Evolutionary conservation across 2,329 filamentous ascomycete genomes (phyloP), one percentile per base, ranked within the genome.

Genomic region (Aspergillus ibericus): DNA sequence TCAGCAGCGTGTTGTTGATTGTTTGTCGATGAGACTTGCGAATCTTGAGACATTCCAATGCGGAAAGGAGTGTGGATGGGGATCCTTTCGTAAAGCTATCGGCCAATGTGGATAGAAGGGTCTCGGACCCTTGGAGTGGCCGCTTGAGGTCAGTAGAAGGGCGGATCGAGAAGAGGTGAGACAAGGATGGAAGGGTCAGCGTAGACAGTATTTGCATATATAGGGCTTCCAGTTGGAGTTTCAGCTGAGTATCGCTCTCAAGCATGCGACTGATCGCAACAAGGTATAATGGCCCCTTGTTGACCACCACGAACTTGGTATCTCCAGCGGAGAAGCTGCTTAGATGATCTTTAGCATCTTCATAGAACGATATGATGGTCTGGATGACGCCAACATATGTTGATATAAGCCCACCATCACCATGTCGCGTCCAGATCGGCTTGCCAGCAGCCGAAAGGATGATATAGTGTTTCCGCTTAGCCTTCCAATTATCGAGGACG

Each of bases 121-220:
- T 88, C 70, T 98, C 95, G 0, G 95, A 97, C 3, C 95, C 95
- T 74, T 97, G 88, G 1, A 99, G 79, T 3, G 95, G 93, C 61
- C 92, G 88, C 58, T 93, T 87, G 29, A 99, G 81, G 75, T 99
- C 96, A 40, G 92, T 95, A n/a, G 93, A 97, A 7, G 95, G 93
- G 13, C 95, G 87, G 63, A 93, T 86, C 12, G 87, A 89, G 71
- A 99, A 99, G 59, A 98, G 90, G 67, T 89, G 90, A 51, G 88
- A 90, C 64, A 99, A 83, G 13, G 86, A 90, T 0, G 95, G 93
- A 8, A 99, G 82, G 0, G 95, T 99, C 59, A 99, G 79, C 0
- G 96, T 99, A 1, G 95, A 98, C 25, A 99, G 77, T 53, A 99
- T 97, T 75, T 99, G 95, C 91, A 96, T 98, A 75, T 99, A 99